Evolutionary conservation across 768 basidiomycete genomes (phyloP), one percentile per base, ranked within the genome.

Genomic region (Mycena leptocephala): DNA sequence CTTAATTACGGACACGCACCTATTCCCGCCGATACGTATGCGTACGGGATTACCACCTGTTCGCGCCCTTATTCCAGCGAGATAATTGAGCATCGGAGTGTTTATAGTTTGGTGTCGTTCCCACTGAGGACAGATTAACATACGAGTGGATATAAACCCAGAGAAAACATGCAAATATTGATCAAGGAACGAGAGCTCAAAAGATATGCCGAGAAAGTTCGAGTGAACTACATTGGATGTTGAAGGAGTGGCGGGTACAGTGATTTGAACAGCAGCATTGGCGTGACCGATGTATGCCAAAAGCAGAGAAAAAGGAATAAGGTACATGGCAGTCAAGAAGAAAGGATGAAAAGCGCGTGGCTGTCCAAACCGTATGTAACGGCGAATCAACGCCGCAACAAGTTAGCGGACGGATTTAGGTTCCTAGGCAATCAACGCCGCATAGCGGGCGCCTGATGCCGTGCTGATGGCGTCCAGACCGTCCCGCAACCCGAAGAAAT

Each of bases 151-250:
- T 53, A 35, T 26, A 72, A 33, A 76, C 9, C 39, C 4, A 65
- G 28, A 32, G 63, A 51, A 30, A 56, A 83, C 88, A 66, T 65
- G 90, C 91, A 89, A 80, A 93, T 90, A 74, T 89, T 85, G 79
- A 90, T 87, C 72, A 93, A 87, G 75, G 92, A 92, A 59, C 90
- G 91, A n/a, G 58, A 95, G 85, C 82, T 94, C 93, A 75, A 93
- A 85, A 61, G 90, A 91, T 80, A 94, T 90, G 11, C 94, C 94
- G 20, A 94, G 82, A 76, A 93, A 94, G 80, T 92, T 92, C 10
- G 86, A 82, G 58, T 85, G 82, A 5, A 91, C 89, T 43, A 86
- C 85, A 83, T 88, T 84, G 51, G 73, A 78, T 1, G 83, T 79
- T 2, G 87, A 77, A 7, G 88, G 85, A 32, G 83, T 77, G 3